Conservation (phyloP, 805 yeast species). For the Candida corydali region DNA sequence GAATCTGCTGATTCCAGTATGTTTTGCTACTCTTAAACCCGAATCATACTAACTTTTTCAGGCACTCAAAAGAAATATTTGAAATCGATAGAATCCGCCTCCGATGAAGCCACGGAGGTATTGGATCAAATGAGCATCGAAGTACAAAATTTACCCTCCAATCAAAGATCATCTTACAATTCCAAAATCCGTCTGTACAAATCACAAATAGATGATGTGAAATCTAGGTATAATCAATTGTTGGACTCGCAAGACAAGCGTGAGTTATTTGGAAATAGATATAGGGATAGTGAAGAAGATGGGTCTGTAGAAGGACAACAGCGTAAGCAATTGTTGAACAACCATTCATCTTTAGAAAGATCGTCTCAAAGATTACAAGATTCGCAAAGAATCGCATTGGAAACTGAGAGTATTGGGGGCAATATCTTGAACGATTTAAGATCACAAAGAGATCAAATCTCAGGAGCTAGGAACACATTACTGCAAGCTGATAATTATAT, state of each 20-base stretch:
- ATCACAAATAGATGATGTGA: slow-evolving; percentile 53
- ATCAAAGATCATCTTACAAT: slow-evolving; percentile 64
- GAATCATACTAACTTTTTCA: slow-evolving; percentile 16
- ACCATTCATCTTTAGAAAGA: slow-evolving; percentile 76
- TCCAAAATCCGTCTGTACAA: slow-evolving; percentile 72
- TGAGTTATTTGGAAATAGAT: slow-evolving; percentile 62
- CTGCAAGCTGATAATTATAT: slow-evolving; percentile 91
- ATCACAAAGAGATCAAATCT: slow-evolving; percentile 89
- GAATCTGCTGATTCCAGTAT: slow-evolving; percentile 41
- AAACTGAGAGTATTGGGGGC: slow-evolving; percentile 89
- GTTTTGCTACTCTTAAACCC: too few relatives aligned
- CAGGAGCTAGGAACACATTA: slow-evolving; percentile 79
- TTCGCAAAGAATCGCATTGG: slow-evolving; percentile 84
- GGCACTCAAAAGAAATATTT: slow-evolving; percentile 52
- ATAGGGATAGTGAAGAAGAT: slow-evolving; percentile 30
- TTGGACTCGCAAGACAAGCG: slow-evolving; percentile 70
- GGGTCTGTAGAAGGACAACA: slow-evolving; percentile 52
- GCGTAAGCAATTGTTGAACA: slow-evolving; percentile 73
- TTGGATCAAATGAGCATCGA: slow-evolving; percentile 86
- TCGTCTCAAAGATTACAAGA: slow-evolving; percentile 81
- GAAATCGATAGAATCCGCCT: slow-evolving; percentile 57
- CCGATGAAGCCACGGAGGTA: slow-evolving; percentile 79
- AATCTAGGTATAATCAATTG: slow-evolving; percentile 48
- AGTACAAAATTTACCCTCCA: slow-evolving; percentile 78
- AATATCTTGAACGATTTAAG: slow-evolving; percentile 83